Base-by-base conservation (phyloP, 1,139 yeast species). In the Pichia sp. region DNA sequence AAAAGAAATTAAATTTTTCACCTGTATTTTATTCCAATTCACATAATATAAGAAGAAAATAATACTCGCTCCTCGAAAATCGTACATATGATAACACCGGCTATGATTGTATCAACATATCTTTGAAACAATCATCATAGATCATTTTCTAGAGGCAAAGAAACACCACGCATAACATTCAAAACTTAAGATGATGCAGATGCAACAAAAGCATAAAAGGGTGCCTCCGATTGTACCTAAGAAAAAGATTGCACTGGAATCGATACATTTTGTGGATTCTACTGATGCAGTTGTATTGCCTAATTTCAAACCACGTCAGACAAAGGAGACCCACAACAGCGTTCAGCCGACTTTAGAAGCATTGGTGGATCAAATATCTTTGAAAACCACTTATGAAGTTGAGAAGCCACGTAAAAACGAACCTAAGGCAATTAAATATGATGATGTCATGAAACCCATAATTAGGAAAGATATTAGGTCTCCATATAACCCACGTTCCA, bases 371-470 rank as follows among this genome's bases (percentile, higher is more conserved):
- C 28, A 43, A 4, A 44, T 51, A 11, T 36, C 43, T 16, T 26
- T 48, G 5, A 43, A 48, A 16, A 8, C 49, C 1, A 26, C 44
- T 8, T 47, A 39, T 29, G 39, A 44, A 26, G 44, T 45, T 8
- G 29, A 38, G 1, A 43, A 39, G 36, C 41, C 39, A 27, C 37
- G 29, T 5, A 23, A 38, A 5, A 44, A 53, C 7, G 58, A 47
- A 35, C 61, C 62, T 2, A 41, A 50, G 36, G 50, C 55, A 4
- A 49, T 60, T 26, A 51, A 40, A 33, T 52, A 44, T 16, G 59
- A 55, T 10, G 58, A 55, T 34, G 42, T 55, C 5, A 45, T 54
- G 48, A 50, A 49, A 33, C 44, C 49, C 3, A 29, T 33, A 6
- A 16, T 8, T 3, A 44, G 53, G 28, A 37, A 34, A 4, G 52